Evolutionary conservation across 495 filamentous ascomycete species (phyloP).

Genomic region (Xylaria intraflava): DNA sequence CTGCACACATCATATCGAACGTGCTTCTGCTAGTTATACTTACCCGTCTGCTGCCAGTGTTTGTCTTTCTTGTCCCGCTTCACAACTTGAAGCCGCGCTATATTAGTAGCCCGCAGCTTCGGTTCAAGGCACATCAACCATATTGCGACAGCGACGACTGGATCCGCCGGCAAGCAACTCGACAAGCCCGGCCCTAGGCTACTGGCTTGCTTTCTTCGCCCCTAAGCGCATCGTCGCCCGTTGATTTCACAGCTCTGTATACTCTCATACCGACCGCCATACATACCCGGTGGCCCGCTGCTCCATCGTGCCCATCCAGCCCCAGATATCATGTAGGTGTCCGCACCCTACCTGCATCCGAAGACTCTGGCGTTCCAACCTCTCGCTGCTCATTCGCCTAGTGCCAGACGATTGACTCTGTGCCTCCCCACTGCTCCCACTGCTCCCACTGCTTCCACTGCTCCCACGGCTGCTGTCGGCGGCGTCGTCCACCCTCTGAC

Average conservation of each 20-base stretch:
- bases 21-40: too few relatives aligned
- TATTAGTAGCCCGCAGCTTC: background rate
- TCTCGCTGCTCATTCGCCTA: conserved; percentile 4
- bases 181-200: too few relatives aligned
- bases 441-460: background rate
- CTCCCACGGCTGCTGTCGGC: background rate
- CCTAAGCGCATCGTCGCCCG: too few relatives aligned
- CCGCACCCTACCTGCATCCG: conserved; percentile 4
- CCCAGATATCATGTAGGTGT: conserved; percentile 10
- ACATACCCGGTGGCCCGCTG: too few relatives aligned
- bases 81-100: background rate
- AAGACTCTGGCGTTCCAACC: background rate
- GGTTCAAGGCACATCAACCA: background rate
- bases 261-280: too few relatives aligned
- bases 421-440: background rate
- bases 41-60: too few relatives aligned
- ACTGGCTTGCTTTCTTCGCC: too few relatives aligned
- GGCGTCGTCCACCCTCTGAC: background rate
- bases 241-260: background rate
- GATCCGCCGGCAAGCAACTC: background rate
- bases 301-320: conserved; percentile 4
- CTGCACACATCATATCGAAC: too few relatives aligned
- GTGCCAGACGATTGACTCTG: background rate
- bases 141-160: too few relatives aligned
- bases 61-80: background rate